These are phyloP conservation scores for Solanum ahanhuiri DNA, from an alignment of 257 asterid species.

Conservation along the genomic window DNA sequence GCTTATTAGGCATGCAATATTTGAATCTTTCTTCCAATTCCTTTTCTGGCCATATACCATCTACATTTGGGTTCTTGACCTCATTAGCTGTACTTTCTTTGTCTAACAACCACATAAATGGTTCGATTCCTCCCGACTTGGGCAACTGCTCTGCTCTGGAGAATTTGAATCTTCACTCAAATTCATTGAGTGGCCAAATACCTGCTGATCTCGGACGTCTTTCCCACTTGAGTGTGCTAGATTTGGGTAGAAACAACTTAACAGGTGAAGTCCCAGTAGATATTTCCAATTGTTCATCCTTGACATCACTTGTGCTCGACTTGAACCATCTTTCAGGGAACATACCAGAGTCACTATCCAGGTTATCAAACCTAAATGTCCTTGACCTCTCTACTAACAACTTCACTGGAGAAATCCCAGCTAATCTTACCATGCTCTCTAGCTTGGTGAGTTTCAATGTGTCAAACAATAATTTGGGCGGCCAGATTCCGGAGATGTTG, in stretches of 20 bases:
- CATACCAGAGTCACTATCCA: conserved; percentile 22
- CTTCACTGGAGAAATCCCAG: conserved; percentile 44
- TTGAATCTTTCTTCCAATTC: conserved; percentile 58
- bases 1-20: conserved; percentile 44
- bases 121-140: conserved; percentile 45
- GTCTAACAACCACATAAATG: conserved; percentile 45
- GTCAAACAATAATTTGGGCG: conserved; percentile 45
- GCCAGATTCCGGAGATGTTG: conserved; percentile 41
- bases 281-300: conserved; percentile 41
- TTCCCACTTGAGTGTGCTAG: conserved; percentile 36
- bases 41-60: conserved; percentile 45
- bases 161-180: conserved; percentile 36
- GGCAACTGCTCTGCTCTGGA: conserved; percentile 55
- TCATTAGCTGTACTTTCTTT: conserved; percentile 48
- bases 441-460: conserved; percentile 38
- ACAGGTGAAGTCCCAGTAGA: conserved; percentile 46
- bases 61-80: conserved; percentile 57
- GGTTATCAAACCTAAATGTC: conserved; percentile 16
- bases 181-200: conserved; percentile 38
- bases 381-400: conserved; percentile 30
- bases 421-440: conserved; percentile 34
- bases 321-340: conserved; percentile 35
- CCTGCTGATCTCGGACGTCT: conserved; percentile 40
- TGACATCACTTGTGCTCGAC: conserved; percentile 31
- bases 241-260: conserved; percentile 50